A percentile compares a stretch with the other conserved stretches of the same genome.
phyloP scores from a whole-genome alignment of 805 yeast genomes.

The Dipodascus albidus region DNA sequence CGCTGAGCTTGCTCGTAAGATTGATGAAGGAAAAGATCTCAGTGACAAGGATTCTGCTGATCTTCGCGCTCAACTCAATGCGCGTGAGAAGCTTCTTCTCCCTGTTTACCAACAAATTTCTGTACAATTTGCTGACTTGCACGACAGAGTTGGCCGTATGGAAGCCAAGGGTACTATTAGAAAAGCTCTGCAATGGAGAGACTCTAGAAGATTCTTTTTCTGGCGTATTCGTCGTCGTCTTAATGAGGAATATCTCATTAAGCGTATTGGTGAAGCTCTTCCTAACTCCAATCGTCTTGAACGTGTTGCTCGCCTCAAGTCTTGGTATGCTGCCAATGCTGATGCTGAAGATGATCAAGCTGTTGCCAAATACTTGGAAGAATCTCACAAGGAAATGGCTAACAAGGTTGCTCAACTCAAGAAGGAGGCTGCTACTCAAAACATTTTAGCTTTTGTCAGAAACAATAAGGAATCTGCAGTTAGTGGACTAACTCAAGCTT shows the following conservation, averaged over 20 bases:
- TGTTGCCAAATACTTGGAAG: constrained; percentile 80
- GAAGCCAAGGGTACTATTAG: constrained; percentile 84
- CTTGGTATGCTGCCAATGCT: constrained; percentile 69
- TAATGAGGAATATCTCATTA: constrained; percentile 80
- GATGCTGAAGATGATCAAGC: constrained; percentile 60
- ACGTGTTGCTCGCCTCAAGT: constrained; percentile 73
- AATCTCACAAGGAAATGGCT: constrained; percentile 54
- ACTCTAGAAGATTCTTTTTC: constrained; percentile 93
- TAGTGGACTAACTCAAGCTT: constrained; percentile 20
- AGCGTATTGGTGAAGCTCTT: constrained; percentile 55
- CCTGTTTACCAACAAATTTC: constrained; percentile 90
- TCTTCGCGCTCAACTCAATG: constrained; percentile 52
- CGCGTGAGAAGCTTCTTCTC: constrained; percentile 66
- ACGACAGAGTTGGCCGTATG: constrained; percentile 97
- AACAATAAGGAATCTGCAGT: constrained; percentile 10
- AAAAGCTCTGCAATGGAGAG: constrained; percentile 73
- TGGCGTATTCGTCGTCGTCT: constrained; percentile 97
- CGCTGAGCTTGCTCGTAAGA: constrained; percentile 44
- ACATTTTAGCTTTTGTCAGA: constrained; percentile 12
- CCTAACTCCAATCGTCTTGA: constrained; percentile 59
- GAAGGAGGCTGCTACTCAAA: constrained; percentile 16
- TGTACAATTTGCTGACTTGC: constrained; percentile 95
- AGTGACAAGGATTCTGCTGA: constrained; percentile 55
- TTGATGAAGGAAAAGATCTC: constrained; percentile 35
- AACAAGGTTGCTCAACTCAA: constrained; percentile 13